These are phyloP conservation scores for Amphichorda felina DNA, from an alignment of 2,329 filamentous ascomycete species.

Conservation along the genomic window DNA sequence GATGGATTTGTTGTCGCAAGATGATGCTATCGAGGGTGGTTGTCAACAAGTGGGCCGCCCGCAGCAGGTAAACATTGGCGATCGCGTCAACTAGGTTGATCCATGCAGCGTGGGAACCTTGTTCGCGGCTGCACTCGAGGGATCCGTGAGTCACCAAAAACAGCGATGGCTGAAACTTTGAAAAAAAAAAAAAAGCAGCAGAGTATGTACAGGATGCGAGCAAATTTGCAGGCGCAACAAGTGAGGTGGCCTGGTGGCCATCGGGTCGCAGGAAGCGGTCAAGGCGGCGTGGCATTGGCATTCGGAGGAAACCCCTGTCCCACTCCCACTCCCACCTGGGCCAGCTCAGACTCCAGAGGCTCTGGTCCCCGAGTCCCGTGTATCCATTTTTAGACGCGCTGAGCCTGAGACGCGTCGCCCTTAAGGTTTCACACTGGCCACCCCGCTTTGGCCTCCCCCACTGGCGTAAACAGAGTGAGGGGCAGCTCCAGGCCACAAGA, in stretches of 20 bases:
- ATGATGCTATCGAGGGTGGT: background rate
- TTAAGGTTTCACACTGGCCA: too few species aligned
- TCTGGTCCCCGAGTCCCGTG: too few species aligned
- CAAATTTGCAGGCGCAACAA: too few species aligned
- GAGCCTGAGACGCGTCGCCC: too few species aligned
- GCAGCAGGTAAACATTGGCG: slow-evolving; percentile 1
- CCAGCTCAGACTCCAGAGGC: too few species aligned
- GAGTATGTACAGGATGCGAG: background rate
- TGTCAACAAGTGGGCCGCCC: background rate
- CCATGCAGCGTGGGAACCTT: background rate
- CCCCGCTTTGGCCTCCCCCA: background rate
- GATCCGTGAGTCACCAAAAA: too few species aligned
- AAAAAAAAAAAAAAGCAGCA: background rate
- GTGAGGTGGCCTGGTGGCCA: background rate
- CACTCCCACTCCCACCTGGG: too few species aligned
- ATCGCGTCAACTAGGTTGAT: background rate
- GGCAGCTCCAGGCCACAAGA: too few species aligned
- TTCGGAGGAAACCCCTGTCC: background rate
- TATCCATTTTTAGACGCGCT: too few species aligned
- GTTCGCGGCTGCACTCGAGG: too few species aligned
- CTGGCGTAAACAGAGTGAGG: background rate
- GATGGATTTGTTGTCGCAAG: background rate
- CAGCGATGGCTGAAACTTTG: background rate
- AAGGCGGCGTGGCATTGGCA: background rate
- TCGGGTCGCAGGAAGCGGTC: slow-evolving; percentile 2